Conservation (phyloP, 805 yeast species). For the Metschnikowia matae region DNA sequence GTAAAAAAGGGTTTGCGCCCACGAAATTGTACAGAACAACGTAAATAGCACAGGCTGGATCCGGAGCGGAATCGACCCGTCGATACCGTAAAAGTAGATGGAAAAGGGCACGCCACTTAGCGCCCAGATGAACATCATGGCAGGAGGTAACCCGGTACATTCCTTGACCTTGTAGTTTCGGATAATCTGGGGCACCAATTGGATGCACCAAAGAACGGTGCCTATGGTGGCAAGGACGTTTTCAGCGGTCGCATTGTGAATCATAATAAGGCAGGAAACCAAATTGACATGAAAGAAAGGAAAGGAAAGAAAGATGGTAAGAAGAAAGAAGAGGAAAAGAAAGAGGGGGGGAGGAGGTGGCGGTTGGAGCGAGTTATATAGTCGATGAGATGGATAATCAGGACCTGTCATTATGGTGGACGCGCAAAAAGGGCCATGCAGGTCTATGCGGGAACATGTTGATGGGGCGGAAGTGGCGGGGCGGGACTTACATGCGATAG, state of each 20-base stretch:
- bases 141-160: slow-evolving; percentile 83
- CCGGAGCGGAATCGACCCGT: slow-evolving; percentile 71
- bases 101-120: slow-evolving; percentile 75
- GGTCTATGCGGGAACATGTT: background rate
- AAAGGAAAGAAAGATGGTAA: no score
- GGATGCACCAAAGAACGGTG: slow-evolving; percentile 90
- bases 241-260: slow-evolving; percentile 43
- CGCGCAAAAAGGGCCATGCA: slow-evolving; percentile 1
- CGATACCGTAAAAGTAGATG: slow-evolving; percentile 71
- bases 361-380: background rate
- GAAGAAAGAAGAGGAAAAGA: background rate
- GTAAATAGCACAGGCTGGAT: slow-evolving; percentile 87
- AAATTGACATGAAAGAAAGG: background rate
- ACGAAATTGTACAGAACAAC: slow-evolving; percentile 61
- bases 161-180: slow-evolving; percentile 71
- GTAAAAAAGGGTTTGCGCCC: slow-evolving; percentile 57
- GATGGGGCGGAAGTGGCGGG: background rate
- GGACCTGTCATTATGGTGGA: background rate
- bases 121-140: slow-evolving; percentile 80
- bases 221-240: slow-evolving; percentile 84
- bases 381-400: background rate
- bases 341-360: background rate
- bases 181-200: slow-evolving; percentile 79
- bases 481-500: background rate
- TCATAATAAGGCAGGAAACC: background rate